Percentiles rank a stretch among this genome's conserved stretches.
These are phyloP conservation scores for Boletus reticulatus DNA, from an alignment of 768 basidiomycete genomes.

Conservation along the genomic window DNA sequence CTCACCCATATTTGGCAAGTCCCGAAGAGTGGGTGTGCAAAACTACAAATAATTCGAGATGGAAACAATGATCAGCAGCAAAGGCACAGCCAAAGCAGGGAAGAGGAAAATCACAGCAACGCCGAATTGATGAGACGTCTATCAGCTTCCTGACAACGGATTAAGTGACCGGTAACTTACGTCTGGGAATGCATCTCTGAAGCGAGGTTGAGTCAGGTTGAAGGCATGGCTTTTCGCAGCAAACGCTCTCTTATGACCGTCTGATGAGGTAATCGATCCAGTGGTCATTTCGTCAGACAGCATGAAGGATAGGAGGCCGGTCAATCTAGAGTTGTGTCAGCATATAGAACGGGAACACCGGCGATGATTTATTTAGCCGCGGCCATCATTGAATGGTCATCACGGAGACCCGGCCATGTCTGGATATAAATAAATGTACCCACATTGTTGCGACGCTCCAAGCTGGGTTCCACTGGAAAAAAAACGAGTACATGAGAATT, in stretches of 20 bases:
- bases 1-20: constrained; percentile 93
- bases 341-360: constrained; percentile 1
- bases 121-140: constrained; percentile 11
- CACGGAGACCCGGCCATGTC: constrained; percentile 4
- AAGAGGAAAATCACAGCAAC: constrained; percentile 20
- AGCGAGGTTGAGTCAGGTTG: constrained; percentile 78
- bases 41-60: constrained; percentile 47
- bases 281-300: constrained; percentile 96
- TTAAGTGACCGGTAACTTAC: constrained; percentile 45
- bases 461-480: constrained; percentile 83
- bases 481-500: constrained; percentile 1
- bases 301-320: constrained; percentile 94
- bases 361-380: constrained; percentile 14
- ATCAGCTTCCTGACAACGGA: constrained; percentile 24
- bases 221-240: constrained; percentile 81
- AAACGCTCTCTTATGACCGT: constrained; percentile 72
- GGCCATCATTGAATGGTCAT: constrained; percentile 8
- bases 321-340: constrained; percentile 56
- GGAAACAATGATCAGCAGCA: constrained; percentile 16
- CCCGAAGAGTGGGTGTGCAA: constrained; percentile 58
- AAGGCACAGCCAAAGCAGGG: constrained; percentile 13
- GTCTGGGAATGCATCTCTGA: constrained; percentile 86
- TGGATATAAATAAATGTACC: constrained; percentile 30
- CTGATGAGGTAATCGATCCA: constrained; percentile 80
- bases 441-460: constrained; percentile 96